Evolutionary conservation across 2,329 filamentous ascomycete genomes (phyloP).

Genomic region (Paradendryphiella salina): DNA sequence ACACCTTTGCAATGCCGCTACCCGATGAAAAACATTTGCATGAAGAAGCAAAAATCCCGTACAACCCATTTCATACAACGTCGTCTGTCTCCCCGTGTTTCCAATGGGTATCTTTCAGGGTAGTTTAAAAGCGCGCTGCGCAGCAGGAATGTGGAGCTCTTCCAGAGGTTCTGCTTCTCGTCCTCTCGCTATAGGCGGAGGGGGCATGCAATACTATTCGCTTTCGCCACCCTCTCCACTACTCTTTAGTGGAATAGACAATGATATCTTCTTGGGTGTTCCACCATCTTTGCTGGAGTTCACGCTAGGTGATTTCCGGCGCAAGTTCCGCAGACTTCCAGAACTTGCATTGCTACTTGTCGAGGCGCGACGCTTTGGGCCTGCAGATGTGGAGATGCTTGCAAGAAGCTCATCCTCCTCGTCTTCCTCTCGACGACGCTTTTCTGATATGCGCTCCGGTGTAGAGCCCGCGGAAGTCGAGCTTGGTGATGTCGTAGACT

Average conservation of each 20-base stretch:
- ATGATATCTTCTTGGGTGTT: conserved; percentile 48
- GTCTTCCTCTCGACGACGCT: conserved; percentile 87
- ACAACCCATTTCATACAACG: conserved; percentile 43
- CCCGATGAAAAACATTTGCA: conserved; percentile 23
- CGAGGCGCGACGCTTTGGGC: conserved; percentile 51
- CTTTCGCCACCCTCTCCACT: conserved; percentile 37
- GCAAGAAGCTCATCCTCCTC: conserved; percentile 84
- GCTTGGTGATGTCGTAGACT: conserved; percentile 29
- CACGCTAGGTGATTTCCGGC: conserved; percentile 50
- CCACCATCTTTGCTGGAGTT: conserved; percentile 50
- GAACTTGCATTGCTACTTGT: conserved; percentile 41
- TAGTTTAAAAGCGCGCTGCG: conserved; percentile 27
- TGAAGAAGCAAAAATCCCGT: conserved; percentile 21
- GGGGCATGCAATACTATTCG: conserved; percentile 25
- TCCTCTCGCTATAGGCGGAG: not conserved
- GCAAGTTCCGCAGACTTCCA: conserved; percentile 43
- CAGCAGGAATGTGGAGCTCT: conserved; percentile 30
- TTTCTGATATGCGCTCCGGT: conserved; percentile 81
- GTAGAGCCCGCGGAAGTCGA: conserved; percentile 30
- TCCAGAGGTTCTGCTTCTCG: conserved; percentile 15
- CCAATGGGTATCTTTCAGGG: conserved; percentile 44
- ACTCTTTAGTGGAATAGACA: conserved; percentile 48
- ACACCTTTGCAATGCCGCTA: conserved; percentile 37
- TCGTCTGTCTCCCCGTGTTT: conserved; percentile 29
- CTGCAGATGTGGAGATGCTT: conserved; percentile 66